A percentile compares a stretch with the other conserved stretches of the same genome.
phyloP scores from a whole-genome alignment of 2,329 filamentous ascomycete genomes.

The Tolypocladium tropicale region DNA sequence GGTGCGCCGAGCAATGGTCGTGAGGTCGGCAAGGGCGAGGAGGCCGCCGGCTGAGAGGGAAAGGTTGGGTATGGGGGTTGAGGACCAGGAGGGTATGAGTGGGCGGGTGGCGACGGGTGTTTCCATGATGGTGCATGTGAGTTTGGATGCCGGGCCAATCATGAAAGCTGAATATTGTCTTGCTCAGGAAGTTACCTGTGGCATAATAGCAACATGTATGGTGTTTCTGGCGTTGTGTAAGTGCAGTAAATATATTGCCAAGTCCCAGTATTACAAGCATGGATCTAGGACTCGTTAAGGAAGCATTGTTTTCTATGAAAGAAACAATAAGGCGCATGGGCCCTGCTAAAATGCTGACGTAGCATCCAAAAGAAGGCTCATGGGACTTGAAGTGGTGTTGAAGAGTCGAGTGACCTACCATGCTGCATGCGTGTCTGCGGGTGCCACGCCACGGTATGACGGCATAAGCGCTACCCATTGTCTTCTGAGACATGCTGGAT shows the following conservation, averaged over 20 bases:
- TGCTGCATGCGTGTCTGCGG: background rate
- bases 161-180: background rate
- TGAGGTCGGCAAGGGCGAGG: conserved; percentile 48
- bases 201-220: background rate
- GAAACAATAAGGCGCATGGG: background rate
- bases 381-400: background rate
- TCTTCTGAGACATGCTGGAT: background rate
- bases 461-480: background rate
- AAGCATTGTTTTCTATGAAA: background rate
- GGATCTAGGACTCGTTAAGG: background rate
- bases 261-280: background rate
- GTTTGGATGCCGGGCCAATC: background rate
- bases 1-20: conserved; percentile 44
- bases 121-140: background rate
- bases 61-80: conserved; percentile 33
- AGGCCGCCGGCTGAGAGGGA: conserved; percentile 42
- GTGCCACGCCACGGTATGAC: background rate
- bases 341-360: background rate
- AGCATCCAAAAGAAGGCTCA: background rate
- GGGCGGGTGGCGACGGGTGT: conserved; percentile 4
- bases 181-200: background rate
- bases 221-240: background rate
- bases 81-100: conserved; percentile 31
- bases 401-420: background rate
- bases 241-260: too few relatives aligned